Base-by-base conservation (phyloP, 495 filamentous ascomycete species). In the Penicillium arizonense region DNA sequence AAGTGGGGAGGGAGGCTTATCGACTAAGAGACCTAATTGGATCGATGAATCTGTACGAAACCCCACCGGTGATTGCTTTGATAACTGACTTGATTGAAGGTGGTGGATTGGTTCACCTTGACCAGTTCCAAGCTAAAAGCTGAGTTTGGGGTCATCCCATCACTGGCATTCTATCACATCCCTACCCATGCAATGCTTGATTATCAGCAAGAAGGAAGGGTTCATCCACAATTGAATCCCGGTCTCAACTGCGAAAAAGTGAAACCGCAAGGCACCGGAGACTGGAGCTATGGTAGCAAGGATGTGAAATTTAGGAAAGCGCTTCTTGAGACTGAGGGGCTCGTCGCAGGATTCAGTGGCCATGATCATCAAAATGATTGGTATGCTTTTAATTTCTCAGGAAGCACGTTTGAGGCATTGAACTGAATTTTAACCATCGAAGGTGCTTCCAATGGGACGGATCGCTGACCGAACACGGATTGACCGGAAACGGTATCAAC, bases 301-400 rank as follows among this genome's bases (percentile, higher is more conserved):
- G 87, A 91, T 52, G 62, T 70, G 3, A 69, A 75, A 1, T 90
- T 91, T 57, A 87, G 89, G 85, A 54, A 77, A 37, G 83, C 84
- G 0, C 58, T 90, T 34, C 65, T 79, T 2, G 58, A 74, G 4
- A 83, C 80, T 0, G 68, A 74, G 3, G 82, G 84, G 0, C 46
- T 90, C 32, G 75, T 87, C 51, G 84, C 78, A 2, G 62, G 87
- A 0, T 87, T 87, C 57, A 81, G 77, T 10, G 87, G 87, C 1
- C 87, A 90, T 52, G 87, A 90, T 55, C 87, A 91, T 64, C 82
- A 81, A 0, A 76, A 88, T 60, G 80, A 81, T 26, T 90, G 86
- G 86, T 89, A 63, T n/a, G n/a, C n/a, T n/a, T n/a, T n/a, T n/a
- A n/a, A n/a, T n/a, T n/a, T n/a, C n/a, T n/a, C n/a, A n/a, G n/a